Percentiles rank a stretch among this genome's conserved stretches.
These are phyloP conservation scores for Chenopodium berlandieri DNA, from an alignment of 148 eudicot genomes.

Conservation along the genomic window DNA sequence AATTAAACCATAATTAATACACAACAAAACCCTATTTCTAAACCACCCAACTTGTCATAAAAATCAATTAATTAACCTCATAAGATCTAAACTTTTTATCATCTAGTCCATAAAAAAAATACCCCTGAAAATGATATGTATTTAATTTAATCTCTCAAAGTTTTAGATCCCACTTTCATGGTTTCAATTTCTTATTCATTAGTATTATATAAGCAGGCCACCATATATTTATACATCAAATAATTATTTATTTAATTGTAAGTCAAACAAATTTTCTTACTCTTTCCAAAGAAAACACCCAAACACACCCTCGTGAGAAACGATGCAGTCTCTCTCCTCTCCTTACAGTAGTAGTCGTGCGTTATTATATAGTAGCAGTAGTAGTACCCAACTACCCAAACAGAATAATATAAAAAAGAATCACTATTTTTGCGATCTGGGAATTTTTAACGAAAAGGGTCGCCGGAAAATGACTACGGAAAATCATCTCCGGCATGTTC, in stretches of 20 bases:
- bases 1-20: background rate
- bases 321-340: constrained; percentile 27
- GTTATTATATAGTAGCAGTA: background rate
- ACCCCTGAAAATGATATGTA: background rate
- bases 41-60: background rate
- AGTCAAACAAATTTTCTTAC: background rate
- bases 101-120: background rate
- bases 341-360: background rate
- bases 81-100: background rate
- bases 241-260: background rate
- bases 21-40: background rate
- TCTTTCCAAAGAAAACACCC: background rate
- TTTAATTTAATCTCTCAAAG: background rate
- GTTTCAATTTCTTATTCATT: background rate
- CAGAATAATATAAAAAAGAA: constrained; percentile 1
- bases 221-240: too few relatives aligned
- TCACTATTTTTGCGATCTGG: background rate
- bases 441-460: constrained; percentile 20
- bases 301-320: constrained; percentile 9
- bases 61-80: background rate
- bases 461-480: constrained; percentile 31
- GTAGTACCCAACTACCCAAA: constrained; percentile 13
- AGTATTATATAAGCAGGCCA: too few relatives aligned
- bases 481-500: constrained; percentile 65
- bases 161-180: background rate